These are phyloP conservation scores for Pseudogymnoascus sp. DNA, from an alignment of 2,329 filamentous ascomycete species.

Conservation along the genomic window DNA sequence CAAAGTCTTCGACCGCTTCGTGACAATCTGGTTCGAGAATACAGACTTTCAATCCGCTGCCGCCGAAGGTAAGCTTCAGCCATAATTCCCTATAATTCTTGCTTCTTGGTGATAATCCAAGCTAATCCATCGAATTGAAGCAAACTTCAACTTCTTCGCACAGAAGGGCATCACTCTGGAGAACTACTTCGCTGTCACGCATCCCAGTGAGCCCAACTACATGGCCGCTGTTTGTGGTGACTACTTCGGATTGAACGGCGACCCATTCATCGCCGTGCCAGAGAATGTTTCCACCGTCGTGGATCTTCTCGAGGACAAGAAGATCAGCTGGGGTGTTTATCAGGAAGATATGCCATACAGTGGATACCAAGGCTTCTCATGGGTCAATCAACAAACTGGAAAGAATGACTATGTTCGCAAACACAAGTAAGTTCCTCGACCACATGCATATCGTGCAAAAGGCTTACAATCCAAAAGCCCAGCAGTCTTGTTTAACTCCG, in stretches of 20 bases:
- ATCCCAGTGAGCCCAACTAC: slow-evolving; percentile 73
- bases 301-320: slow-evolving; percentile 60
- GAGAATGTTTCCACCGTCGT: slow-evolving; percentile 58
- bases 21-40: slow-evolving; percentile 73
- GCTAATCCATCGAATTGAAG: slow-evolving; percentile 18
- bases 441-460: not conserved
- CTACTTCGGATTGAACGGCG: slow-evolving; percentile 66
- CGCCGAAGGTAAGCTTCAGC: slow-evolving; percentile 47
- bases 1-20: slow-evolving; percentile 64
- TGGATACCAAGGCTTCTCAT: slow-evolving; percentile 61
- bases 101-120: slow-evolving; percentile 25
- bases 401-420: slow-evolving; percentile 66
- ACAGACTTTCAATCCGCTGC: slow-evolving; percentile 59
- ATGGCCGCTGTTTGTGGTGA: slow-evolving; percentile 61
- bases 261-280: slow-evolving; percentile 52
- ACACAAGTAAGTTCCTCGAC: slow-evolving; percentile 51
- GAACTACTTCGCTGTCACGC: slow-evolving; percentile 56
- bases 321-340: slow-evolving; percentile 65
- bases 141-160: slow-evolving; percentile 51
- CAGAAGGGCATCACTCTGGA: slow-evolving; percentile 55
- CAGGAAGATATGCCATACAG: slow-evolving; percentile 71
- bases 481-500: slow-evolving; percentile 57
- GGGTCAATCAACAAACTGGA: slow-evolving; percentile 53
- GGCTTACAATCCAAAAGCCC: slow-evolving; percentile 27
- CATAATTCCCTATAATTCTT: slow-evolving; percentile 17